Conservation (phyloP, 495 filamentous ascomycete genomes). For the Talaromyces proteolyticus region DNA sequence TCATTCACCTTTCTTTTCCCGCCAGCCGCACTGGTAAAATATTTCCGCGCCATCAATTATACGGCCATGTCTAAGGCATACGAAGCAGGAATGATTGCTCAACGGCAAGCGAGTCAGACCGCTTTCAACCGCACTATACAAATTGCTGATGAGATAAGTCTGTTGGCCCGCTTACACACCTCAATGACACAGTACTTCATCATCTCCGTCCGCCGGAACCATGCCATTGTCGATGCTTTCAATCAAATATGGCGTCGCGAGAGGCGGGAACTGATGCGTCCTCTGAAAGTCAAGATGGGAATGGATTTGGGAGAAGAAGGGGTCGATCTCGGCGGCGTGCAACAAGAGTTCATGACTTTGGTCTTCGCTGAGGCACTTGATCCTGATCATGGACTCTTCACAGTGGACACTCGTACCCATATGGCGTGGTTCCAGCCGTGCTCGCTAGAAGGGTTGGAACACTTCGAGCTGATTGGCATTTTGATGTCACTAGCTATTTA, state of each 20-base stretch:
- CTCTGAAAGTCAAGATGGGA: conserved; percentile 82
- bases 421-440: conserved; percentile 85
- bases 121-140: conserved; percentile 35
- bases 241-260: conserved; percentile 86
- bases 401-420: conserved; percentile 62
- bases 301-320: conserved; percentile 80
- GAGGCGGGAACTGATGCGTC: conserved; percentile 72
- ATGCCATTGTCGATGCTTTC: conserved; percentile 70
- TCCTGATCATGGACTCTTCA: conserved; percentile 72
- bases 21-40: conserved; percentile 64
- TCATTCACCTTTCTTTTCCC: conserved; percentile 79
- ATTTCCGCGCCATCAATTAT: conserved; percentile 87
- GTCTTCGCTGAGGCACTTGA: conserved; percentile 71
- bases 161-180: conserved; percentile 56
- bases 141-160: conserved; percentile 36
- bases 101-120: conserved; percentile 55
- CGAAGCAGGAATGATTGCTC: conserved; percentile 60
- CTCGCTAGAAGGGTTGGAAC: conserved; percentile 75
- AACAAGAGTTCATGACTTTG: conserved; percentile 90
- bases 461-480: conserved; percentile 86
- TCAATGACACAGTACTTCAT: conserved; percentile 69
- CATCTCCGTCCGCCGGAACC: conserved; percentile 64
- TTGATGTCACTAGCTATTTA: conserved; percentile 87
- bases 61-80: conserved; percentile 72
- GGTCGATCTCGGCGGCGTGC: conserved; percentile 87